Percentiles rank a stretch among this genome's conserved stretches.
Evolutionary conservation across 331 rosid genomes (phyloP).

Genomic region (Phaseolus coccineus): DNA sequence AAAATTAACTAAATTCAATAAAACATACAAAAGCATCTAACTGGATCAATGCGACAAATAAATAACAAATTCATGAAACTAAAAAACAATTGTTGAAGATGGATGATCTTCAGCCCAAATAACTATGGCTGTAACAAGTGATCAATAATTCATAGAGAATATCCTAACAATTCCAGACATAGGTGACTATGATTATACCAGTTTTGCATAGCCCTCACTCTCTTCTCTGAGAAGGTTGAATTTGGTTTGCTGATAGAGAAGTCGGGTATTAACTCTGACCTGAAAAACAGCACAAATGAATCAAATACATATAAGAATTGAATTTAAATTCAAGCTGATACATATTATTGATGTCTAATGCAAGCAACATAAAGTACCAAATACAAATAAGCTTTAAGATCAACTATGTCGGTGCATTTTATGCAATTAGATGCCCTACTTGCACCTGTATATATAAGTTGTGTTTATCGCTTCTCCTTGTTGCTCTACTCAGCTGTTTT

Average conservation of each 20-base stretch:
- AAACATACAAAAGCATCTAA: slow-evolving; percentile 34
- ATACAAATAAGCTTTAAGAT: not conserved
- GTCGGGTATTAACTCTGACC: slow-evolving; percentile 99
- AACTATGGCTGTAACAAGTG: slow-evolving; percentile 12
- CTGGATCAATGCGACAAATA: not conserved
- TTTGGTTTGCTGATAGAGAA: slow-evolving; percentile 97
- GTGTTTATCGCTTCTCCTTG: not conserved
- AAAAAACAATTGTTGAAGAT: not conserved
- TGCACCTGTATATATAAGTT: not conserved
- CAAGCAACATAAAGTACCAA: slow-evolving; percentile 28
- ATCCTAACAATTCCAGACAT: slow-evolving; percentile 1
- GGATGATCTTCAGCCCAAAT: not conserved
- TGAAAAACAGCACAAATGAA: slow-evolving; percentile 52
- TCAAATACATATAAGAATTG: slow-evolving; percentile 28
- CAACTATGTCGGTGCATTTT: not conserved
- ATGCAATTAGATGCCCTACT: not conserved
- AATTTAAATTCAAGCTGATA: not conserved
- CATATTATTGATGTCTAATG: slow-evolving; percentile 12
- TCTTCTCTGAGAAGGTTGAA: slow-evolving; percentile 98
- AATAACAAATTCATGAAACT: not conserved
- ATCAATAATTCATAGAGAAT: slow-evolving; percentile 21
- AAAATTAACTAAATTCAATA: slow-evolving; percentile 43
- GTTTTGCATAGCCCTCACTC: slow-evolving; percentile 99
- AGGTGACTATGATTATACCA: slow-evolving; percentile 62
- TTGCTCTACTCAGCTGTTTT: not conserved